Conservation (phyloP, 1,284 basidiomycete species). For the Ustilago cynodontis region DNA sequence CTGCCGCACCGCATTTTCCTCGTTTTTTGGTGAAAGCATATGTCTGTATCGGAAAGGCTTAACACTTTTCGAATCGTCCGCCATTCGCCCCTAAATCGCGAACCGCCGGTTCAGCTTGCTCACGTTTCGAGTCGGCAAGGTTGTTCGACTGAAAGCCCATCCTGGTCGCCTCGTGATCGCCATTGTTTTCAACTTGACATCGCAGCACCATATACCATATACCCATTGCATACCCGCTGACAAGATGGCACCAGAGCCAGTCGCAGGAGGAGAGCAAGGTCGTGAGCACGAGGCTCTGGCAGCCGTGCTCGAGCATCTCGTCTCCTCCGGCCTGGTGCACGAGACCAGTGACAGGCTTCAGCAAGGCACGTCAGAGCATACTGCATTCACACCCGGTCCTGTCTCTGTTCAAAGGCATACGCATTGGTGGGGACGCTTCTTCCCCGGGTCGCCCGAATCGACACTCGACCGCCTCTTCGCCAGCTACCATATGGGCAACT, state of each 20-base stretch:
- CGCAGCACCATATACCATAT: too few species aligned
- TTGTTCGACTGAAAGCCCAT: not conserved
- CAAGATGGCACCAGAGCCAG: slow-evolving; percentile 12
- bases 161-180: too few species aligned
- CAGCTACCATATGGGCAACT: slow-evolving; percentile 59
- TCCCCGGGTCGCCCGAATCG: slow-evolving; percentile 36
- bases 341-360: slow-evolving; percentile 32
- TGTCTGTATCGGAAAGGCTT: not conserved
- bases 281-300: slow-evolving; percentile 48
- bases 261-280: not conserved
- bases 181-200: too few species aligned
- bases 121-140: too few species aligned
- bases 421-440: slow-evolving; percentile 53
- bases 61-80: not conserved
- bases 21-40: not conserved
- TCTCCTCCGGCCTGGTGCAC: slow-evolving; percentile 32
- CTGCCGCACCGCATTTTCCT: not conserved
- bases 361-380: slow-evolving; percentile 27
- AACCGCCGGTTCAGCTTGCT: too few species aligned
- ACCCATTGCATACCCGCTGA: too few species aligned
- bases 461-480: slow-evolving; percentile 57
- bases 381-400: slow-evolving; percentile 40
- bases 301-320: slow-evolving; percentile 45
- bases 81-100: too few species aligned
- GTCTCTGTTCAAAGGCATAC: slow-evolving; percentile 29